Conservation (phyloP, 2,329 filamentous ascomycete genomes). For the Colletotrichum sojae region DNA sequence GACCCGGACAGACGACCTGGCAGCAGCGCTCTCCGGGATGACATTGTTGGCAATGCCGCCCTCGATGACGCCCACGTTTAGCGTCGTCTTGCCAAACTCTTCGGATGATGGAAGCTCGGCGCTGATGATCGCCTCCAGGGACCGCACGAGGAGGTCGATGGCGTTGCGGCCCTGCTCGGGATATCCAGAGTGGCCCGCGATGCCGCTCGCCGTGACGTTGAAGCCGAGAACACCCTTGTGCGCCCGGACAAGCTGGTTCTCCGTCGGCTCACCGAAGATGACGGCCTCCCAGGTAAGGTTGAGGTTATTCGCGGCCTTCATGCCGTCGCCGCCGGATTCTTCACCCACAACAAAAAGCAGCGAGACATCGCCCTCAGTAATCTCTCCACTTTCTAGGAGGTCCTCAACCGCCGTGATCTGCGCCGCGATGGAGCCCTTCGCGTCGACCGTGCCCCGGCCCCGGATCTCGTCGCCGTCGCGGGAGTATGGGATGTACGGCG, state of each 20-base stretch:
- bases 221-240: slow-evolving; percentile 89
- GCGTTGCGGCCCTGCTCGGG: slow-evolving; percentile 90
- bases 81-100: slow-evolving; percentile 87
- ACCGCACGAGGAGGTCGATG: slow-evolving; percentile 83
- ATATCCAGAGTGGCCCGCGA: slow-evolving; percentile 90
- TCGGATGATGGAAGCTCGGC: slow-evolving; percentile 81
- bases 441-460: slow-evolving; percentile 82
- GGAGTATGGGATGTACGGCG: slow-evolving; percentile 79
- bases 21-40: slow-evolving; percentile 81
- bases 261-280: slow-evolving; percentile 95
- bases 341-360: slow-evolving; percentile 85
- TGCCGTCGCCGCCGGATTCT: slow-evolving; percentile 85
- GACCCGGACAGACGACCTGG: slow-evolving; percentile 79
- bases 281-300: slow-evolving; percentile 71
- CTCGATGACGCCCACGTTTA: slow-evolving; percentile 85
- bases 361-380: slow-evolving; percentile 66
- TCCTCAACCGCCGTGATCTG: slow-evolving; percentile 78
- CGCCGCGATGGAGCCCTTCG: slow-evolving; percentile 78
- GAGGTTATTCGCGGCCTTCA: slow-evolving; percentile 64
- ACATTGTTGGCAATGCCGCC: slow-evolving; percentile 93
- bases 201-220: slow-evolving; percentile 77
- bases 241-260: slow-evolving; percentile 87
- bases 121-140: slow-evolving; percentile 74
- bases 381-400: slow-evolving; percentile 59
- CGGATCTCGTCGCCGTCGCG: slow-evolving; percentile 70